phyloP scores from a whole-genome alignment of 1,284 basidiomycete genomes.

The Cystobasidium sp. region DNA sequence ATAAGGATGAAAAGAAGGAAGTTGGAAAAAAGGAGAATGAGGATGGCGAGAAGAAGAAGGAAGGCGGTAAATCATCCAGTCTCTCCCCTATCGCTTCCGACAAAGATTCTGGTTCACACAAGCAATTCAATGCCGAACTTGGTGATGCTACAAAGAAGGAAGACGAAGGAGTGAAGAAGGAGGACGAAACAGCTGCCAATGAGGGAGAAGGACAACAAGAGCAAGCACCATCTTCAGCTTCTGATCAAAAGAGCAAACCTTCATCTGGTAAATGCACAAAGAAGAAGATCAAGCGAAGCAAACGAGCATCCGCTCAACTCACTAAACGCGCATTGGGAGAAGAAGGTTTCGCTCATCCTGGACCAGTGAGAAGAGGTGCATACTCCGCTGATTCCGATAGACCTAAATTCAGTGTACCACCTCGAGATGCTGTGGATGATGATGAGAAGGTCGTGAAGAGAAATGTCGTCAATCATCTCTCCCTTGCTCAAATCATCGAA shows the following conservation, averaged over 20 bases:
- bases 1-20: neutral
- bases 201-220: too few relatives aligned
- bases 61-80: neutral
- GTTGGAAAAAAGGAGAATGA: neutral
- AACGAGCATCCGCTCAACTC: neutral
- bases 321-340: neutral
- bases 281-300: neutral
- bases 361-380: slow-evolving; percentile 15
- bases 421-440: too few relatives aligned
- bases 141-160: neutral
- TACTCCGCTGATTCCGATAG: neutral
- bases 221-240: neutral
- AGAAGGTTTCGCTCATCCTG: slow-evolving; percentile 17
- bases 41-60: neutral
- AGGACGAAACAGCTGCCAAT: too few relatives aligned
- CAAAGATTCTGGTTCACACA: neutral
- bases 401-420: neutral
- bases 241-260: neutral
- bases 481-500: slow-evolving; percentile 1
- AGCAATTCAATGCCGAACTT: neutral
- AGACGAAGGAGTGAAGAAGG: neutral
- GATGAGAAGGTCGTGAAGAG: too few relatives aligned
- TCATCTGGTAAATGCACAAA: neutral
- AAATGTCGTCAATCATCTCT: neutral
- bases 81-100: neutral